A percentile compares a stretch with the other conserved stretches of the same genome.
Conservation (phyloP, 371 early-diverging fungal genomes). For the Mortierella sp. region DNA sequence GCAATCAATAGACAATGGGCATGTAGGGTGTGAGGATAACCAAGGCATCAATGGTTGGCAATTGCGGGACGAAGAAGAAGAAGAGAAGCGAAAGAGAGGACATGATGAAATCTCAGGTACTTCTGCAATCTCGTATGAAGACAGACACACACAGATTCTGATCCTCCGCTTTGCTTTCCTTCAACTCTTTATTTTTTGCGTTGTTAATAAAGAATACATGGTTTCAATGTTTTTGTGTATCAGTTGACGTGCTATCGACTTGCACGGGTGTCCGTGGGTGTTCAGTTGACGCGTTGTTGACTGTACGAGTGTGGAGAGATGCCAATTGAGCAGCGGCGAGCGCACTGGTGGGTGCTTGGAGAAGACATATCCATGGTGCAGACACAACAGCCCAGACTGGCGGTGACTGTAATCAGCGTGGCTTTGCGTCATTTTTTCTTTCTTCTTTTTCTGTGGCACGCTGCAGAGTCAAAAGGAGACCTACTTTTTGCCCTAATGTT, state of each 20-base stretch:
- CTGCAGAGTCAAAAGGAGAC: not conserved
- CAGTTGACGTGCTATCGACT: too few relatives aligned
- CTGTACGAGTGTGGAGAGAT: too few relatives aligned
- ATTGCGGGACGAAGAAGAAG: not conserved
- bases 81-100: conserved; percentile 16
- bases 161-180: conserved; percentile 18
- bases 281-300: too few relatives aligned
- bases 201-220: too few relatives aligned
- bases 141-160: conserved; percentile 49
- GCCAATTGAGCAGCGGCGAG: too few relatives aligned
- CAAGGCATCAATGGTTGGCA: not conserved
- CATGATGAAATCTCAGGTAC: conserved; percentile 57
- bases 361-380: too few relatives aligned
- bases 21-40: not conserved
- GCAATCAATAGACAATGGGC: not conserved
- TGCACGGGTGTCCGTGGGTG: too few relatives aligned
- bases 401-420: not conserved
- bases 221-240: too few relatives aligned
- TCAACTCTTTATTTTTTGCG: too few relatives aligned
- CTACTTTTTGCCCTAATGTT: too few relatives aligned
- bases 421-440: not conserved
- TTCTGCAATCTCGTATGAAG: conserved; percentile 44
- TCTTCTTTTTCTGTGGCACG: not conserved
- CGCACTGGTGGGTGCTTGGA: too few relatives aligned
- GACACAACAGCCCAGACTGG: not conserved